These are phyloP conservation scores for Calocybe gangraenosa DNA, from an alignment of 768 basidiomycete genomes.

Conservation along the genomic window DNA sequence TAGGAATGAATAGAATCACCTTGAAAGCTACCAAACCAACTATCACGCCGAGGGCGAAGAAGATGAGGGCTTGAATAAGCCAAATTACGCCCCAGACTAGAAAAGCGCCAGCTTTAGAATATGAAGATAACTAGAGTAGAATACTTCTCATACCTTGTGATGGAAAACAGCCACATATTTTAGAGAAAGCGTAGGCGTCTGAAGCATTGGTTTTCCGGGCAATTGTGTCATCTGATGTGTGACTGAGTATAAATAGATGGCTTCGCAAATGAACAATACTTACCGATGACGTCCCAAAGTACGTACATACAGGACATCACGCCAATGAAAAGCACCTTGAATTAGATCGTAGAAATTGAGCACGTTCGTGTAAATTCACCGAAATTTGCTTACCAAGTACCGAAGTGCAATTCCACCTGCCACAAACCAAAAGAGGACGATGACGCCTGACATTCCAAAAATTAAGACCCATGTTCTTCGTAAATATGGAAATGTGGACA, in stretches of 20 bases:
- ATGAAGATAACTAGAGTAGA: background rate
- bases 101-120: constrained; percentile 7
- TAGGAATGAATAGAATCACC: constrained; percentile 29
- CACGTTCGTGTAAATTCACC: too few relatives aligned
- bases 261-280: constrained; percentile 15
- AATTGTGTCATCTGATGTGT: constrained; percentile 69
- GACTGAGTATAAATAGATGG: background rate
- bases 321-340: constrained; percentile 78
- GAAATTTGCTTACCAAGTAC: constrained; percentile 64
- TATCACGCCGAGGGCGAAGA: constrained; percentile 72
- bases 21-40: constrained; percentile 82
- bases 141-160: constrained; percentile 52
- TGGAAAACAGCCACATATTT: constrained; percentile 82
- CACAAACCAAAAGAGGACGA: constrained; percentile 83
- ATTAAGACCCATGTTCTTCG: constrained; percentile 78
- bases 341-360: too few relatives aligned
- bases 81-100: constrained; percentile 88
- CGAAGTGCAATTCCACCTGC: constrained; percentile 69
- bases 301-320: constrained; percentile 86
- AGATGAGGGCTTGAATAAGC: constrained; percentile 70
- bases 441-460: constrained; percentile 72
- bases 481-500: background rate
- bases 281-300: constrained; percentile 85
- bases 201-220: constrained; percentile 82
- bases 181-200: constrained; percentile 82